Evolutionary conservation across 495 filamentous ascomycete species (phyloP).

Genomic region (Poronia punctata): DNA sequence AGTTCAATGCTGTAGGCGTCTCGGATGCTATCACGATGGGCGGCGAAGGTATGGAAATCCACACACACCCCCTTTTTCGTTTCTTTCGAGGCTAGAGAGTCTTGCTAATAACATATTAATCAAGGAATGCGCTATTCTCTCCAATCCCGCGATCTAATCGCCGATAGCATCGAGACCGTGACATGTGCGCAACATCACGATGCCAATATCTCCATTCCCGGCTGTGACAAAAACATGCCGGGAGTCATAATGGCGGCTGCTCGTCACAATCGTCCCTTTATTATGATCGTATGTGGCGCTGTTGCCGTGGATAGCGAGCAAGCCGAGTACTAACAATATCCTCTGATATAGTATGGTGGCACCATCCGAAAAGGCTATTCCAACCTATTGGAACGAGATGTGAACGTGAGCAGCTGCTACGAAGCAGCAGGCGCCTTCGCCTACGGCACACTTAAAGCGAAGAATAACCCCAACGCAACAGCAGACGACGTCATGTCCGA

Average conservation of each 20-base stretch:
- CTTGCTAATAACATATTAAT: conserved; percentile 13
- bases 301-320: too few species aligned
- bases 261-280: conserved; percentile 79
- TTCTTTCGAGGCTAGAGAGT: conserved; percentile 7
- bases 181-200: conserved; percentile 87
- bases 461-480: conserved; percentile 35
- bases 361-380: conserved; percentile 84
- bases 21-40: conserved; percentile 96
- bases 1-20: conserved; percentile 91
- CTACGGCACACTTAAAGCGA: conserved; percentile 57
- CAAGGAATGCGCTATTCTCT: conserved; percentile 95
- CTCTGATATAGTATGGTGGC: conserved; percentile 74
- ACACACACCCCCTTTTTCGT: not conserved
- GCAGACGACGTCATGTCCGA: conserved; percentile 80
- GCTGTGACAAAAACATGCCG: conserved; percentile 99
- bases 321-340: too few species aligned
- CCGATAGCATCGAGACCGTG: conserved; percentile 88
- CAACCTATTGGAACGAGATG: conserved; percentile 62
- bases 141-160: conserved; percentile 92
- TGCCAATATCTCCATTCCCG: conserved; percentile 89
- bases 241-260: conserved; percentile 64
- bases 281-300: conserved; percentile 47
- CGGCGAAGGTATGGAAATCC: conserved; percentile 61
- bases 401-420: conserved; percentile 89
- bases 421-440: conserved; percentile 84